Conservation (phyloP, 2,329 filamentous ascomycete species). For the Pestalotiopsis sp. region DNA sequence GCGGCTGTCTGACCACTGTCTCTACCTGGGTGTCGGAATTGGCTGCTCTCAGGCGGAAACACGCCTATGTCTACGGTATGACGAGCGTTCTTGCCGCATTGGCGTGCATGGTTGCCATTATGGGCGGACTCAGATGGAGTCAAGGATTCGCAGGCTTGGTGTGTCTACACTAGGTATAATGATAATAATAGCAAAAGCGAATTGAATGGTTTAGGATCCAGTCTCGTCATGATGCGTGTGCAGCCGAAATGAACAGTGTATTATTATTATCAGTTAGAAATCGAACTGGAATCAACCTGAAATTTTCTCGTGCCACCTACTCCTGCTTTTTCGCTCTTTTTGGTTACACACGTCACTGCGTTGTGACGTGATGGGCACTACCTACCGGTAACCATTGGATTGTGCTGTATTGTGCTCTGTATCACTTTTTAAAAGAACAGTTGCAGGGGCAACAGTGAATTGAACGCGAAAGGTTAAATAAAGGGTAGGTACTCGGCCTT, state of each 20-base stretch:
- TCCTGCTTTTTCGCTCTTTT: neutral
- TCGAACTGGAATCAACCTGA: neutral
- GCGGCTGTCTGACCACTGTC: constrained; percentile 67
- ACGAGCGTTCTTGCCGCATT: constrained; percentile 62
- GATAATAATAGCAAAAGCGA: neutral
- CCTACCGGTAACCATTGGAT: too few relatives aligned
- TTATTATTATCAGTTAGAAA: neutral
- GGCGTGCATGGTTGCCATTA: constrained; percentile 65
- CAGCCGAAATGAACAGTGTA: neutral
- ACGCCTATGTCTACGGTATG: constrained; percentile 69
- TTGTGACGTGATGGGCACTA: neutral
- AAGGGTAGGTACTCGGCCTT: neutral
- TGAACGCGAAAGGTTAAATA: too few relatives aligned
- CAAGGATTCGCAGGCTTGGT: constrained; percentile 49
- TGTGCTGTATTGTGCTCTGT: too few relatives aligned
- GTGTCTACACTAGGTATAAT: constrained; percentile 29
- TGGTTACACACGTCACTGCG: neutral
- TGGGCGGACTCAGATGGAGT: constrained; percentile 77
- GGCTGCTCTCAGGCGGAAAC: constrained; percentile 44
- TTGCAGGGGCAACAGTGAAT: too few relatives aligned
- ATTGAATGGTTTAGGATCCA: neutral
- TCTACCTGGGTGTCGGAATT: constrained; percentile 69
- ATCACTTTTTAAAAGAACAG: too few relatives aligned
- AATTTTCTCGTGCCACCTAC: neutral
- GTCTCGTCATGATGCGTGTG: neutral